A percentile compares a stretch with the other conserved stretches of the same genome.
phyloP scores from a whole-genome alignment of 129 eudicot species.

The Apium graveolens region DNA sequence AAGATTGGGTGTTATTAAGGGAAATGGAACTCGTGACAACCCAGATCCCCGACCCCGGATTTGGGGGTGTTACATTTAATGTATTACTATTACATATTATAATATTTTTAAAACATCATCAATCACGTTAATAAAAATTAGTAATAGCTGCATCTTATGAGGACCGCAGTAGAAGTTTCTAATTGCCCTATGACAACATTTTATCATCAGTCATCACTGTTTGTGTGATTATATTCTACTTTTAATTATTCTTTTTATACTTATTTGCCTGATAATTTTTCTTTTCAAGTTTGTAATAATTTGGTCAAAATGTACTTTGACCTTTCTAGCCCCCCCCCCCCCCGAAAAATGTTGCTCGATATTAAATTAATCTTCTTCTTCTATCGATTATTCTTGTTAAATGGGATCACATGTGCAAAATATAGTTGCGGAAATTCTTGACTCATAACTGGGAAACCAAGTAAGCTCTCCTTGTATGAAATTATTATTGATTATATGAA shows the following conservation, averaged over 20 bases:
- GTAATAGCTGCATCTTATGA: neutral
- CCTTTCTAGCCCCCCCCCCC: neutral
- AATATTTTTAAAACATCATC: neutral
- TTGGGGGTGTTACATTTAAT: too few relatives aligned
- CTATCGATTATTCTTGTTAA: neutral
- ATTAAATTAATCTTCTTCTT: neutral
- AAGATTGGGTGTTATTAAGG: too few relatives aligned
- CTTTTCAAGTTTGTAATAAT: neutral
- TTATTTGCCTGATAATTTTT: neutral
- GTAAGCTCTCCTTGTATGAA: conserved; percentile 27
- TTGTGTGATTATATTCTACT: neutral
- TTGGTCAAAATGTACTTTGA: neutral
- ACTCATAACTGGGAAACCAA: conserved; percentile 92
- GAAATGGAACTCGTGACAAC: too few relatives aligned
- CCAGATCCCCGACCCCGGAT: too few relatives aligned
- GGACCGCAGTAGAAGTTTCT: neutral
- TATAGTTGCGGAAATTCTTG: conserved; percentile 92
- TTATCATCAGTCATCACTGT: neutral
- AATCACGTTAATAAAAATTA: neutral
- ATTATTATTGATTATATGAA: neutral
- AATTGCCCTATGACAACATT: neutral
- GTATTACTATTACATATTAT: neutral
- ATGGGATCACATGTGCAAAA: conserved; percentile 57
- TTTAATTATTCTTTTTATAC: neutral
- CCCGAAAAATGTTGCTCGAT: neutral